Base-by-base conservation (phyloP, 108 stramenopile genomes). In the Cyclotella kingstonii region DNA sequence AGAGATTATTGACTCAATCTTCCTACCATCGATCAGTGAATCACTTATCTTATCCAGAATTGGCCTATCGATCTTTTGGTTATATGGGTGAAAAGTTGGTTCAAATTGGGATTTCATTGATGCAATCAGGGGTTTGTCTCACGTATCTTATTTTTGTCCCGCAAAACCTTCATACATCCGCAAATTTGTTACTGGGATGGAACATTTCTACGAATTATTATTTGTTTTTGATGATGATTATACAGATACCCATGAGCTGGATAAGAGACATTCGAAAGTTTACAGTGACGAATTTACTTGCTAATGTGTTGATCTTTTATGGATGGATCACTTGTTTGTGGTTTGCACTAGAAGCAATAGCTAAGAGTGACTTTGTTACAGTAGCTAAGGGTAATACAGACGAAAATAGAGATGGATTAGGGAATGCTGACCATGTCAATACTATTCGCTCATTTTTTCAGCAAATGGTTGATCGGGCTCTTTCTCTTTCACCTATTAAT, bases 91-190 rank as follows among this genome's bases (percentile, higher is more conserved):
- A 75, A 63, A 45, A 25, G 5, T 43, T 70, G 30, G 81, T 84
- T 49, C 68, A 81, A 53, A 55, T 78, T 39, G 84, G 82, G 9
- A 89, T 89, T 49, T 71, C 78, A 11, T 35, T 76, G 36, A 80
- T 85, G 81, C 87, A 89, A 68, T 74, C 43, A 35, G 87, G 87
- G 31, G 82, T 85, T 25, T 82, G 81, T 40, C 58, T 89, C 33
- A 89, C 87, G 15, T 89, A 89, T 54, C 54, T 85, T 19, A 85
- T 89, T 51, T 85, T 89, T 60, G 82, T 89, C 0, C 78, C 84
- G 53, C 81, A 82, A 54, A 89, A 89, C 68, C 56, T 85, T 12
- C 30, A 49, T 0, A 48, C 63, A 0, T 50, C 66, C 23, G 40
- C 50, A 29, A 25, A 30, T 3, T 21, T 33, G 3, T 40, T 73